Conservation (phyloP, 768 basidiomycete species). For the Solioccasus polychromus region DNA sequence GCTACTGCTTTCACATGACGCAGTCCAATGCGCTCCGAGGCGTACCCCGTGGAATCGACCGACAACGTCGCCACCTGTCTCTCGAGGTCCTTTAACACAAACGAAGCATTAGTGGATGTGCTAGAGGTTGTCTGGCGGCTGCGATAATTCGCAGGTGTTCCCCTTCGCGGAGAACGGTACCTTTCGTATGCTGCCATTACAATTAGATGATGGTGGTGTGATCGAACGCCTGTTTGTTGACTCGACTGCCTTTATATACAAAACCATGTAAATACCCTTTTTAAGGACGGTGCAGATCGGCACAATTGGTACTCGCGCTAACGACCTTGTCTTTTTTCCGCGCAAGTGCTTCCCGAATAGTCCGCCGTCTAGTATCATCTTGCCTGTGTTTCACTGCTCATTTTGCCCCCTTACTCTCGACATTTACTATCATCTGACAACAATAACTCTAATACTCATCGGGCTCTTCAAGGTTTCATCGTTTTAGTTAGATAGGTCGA, state of each 20-base stretch:
- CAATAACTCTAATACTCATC: no score
- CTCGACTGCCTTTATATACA: conserved; percentile 1
- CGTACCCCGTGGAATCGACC: not conserved
- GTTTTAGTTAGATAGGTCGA: no score
- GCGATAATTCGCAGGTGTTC: conserved; percentile 7
- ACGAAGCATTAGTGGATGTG: not conserved
- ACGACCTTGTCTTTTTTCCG: no score
- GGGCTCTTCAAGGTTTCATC: no score
- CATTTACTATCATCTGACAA: no score
- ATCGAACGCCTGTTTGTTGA: not conserved
- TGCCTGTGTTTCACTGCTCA: no score
- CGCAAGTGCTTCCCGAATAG: no score
- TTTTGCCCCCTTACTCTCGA: no score
- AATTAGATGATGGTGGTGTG: conserved; percentile 1
- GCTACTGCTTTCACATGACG: conserved; percentile 42
- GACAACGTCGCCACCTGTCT: conserved; percentile 17
- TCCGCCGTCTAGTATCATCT: no score
- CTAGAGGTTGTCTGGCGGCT: not conserved
- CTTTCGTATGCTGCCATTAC: conserved; percentile 20
- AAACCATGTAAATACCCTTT: not conserved
- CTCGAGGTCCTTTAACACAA: conserved; percentile 24
- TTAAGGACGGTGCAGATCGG: conserved; percentile 13
- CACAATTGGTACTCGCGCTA: no score
- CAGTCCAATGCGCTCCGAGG: conserved; percentile 30
- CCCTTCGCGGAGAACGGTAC: conserved; percentile 16